These are phyloP conservation scores for Panicum hallii DNA, from an alignment of 202 grass and related monocot species.

Conservation along the genomic window DNA sequence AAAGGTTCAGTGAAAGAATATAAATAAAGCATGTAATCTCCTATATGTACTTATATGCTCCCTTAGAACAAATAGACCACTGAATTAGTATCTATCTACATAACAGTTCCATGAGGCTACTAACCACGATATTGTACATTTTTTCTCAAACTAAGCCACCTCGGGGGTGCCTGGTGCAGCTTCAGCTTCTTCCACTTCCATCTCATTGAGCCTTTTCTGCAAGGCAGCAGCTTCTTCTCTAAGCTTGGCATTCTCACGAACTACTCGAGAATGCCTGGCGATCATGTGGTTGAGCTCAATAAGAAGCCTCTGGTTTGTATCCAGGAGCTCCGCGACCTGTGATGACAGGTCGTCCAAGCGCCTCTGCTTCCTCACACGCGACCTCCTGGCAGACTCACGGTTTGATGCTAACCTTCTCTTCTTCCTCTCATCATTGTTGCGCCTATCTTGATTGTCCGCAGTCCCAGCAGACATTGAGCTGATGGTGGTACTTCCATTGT, in stretches of 20 bases:
- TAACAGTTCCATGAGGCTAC: neutral
- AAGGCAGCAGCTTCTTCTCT: slow-evolving; percentile 50
- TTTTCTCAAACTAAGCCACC: slow-evolving; percentile 21
- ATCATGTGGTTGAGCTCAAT: slow-evolving; percentile 55
- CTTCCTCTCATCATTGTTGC: slow-evolving; percentile 49
- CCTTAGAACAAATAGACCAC: neutral
- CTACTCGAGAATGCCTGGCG: slow-evolving; percentile 25
- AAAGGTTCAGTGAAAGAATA: slow-evolving; percentile 10
- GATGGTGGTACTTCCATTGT: slow-evolving; percentile 16
- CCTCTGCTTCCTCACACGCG: slow-evolving; percentile 67
- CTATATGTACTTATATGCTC: slow-evolving; percentile 16
- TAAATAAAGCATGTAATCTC: neutral
- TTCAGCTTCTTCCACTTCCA: slow-evolving; percentile 15
- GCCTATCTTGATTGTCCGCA: neutral
- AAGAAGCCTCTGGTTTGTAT: slow-evolving; percentile 45
- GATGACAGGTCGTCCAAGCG: slow-evolving; percentile 51
- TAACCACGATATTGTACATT: neutral
- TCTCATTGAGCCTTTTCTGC: slow-evolving; percentile 43
- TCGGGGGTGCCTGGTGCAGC: slow-evolving; percentile 4
- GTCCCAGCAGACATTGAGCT: neutral
- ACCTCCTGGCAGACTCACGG: slow-evolving; percentile 66
- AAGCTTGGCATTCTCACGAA: slow-evolving; percentile 57
- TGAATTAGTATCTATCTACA: slow-evolving; percentile 16
- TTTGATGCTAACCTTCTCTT: slow-evolving; percentile 61
- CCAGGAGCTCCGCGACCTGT: slow-evolving; percentile 37